phyloP scores from a whole-genome alignment of 495 filamentous ascomycete genomes.

The Geoglossum glabrum region DNA sequence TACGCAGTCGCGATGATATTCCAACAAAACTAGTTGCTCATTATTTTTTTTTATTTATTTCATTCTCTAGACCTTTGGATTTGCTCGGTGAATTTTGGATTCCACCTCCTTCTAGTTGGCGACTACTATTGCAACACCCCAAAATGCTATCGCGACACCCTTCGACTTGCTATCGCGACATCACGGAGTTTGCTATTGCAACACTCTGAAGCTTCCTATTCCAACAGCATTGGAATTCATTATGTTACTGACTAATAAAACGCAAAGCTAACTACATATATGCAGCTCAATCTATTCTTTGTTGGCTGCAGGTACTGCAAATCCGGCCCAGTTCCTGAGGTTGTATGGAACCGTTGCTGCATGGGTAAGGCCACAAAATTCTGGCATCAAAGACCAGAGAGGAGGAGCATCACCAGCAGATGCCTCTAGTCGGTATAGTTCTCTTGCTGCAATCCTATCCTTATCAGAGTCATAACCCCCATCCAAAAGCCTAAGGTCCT shows the following conservation, averaged over 20 bases:
- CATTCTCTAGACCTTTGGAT: no score
- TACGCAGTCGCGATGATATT: no score
- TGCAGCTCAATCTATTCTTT: not conserved
- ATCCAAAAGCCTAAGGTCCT: not conserved
- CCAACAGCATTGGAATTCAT: not conserved
- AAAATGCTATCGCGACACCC: not conserved
- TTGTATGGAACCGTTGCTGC: not conserved
- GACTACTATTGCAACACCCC: not conserved
- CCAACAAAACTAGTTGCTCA: no score
- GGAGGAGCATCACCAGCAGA: not conserved
- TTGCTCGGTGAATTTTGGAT: no score
- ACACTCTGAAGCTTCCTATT: not conserved
- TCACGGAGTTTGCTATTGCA: not conserved
- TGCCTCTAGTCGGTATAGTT: not conserved
- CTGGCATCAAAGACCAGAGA: not conserved
- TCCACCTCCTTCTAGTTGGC: not conserved
- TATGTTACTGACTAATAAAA: not conserved
- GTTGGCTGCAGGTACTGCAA: not conserved
- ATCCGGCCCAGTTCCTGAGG: not conserved
- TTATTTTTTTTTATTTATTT: no score
- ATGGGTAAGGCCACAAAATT: not conserved
- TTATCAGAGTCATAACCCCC: not conserved
- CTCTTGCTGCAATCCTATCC: not conserved
- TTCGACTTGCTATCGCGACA: not conserved
- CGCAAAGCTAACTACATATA: not conserved